Conservation (phyloP, 2,329 filamentous ascomycete species). For the Epicoccum nigrum region DNA sequence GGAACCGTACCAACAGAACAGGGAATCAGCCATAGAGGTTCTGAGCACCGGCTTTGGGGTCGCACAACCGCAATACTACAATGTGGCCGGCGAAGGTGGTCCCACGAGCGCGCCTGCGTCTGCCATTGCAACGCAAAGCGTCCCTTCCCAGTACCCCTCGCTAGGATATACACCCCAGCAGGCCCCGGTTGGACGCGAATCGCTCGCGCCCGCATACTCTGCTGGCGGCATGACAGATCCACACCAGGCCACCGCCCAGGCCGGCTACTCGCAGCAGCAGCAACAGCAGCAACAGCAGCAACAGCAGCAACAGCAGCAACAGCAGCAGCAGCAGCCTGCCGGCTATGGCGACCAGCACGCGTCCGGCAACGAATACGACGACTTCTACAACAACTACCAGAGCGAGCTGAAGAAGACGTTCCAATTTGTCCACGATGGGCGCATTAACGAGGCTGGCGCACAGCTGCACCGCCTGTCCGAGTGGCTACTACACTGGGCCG, state of each 20-base stretch:
- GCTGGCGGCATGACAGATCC: conserved; percentile 60
- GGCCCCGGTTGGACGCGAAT: conserved; percentile 60
- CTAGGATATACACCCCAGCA: conserved; percentile 66
- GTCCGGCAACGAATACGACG: conserved; percentile 63
- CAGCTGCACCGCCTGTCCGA: conserved; percentile 67
- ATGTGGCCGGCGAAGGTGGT: conserved; percentile 64
- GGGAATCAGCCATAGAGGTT: conserved; percentile 73
- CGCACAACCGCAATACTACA: conserved; percentile 72
- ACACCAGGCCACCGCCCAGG: conserved; percentile 50
- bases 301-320: too few relatives aligned
- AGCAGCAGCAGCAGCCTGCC: too few relatives aligned
- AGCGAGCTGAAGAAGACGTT: conserved; percentile 68
- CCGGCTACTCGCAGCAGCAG: conserved; percentile 48
- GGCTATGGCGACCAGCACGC: conserved; percentile 40
- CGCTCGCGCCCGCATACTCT: conserved; percentile 57
- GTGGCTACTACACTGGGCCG: conserved; percentile 70
- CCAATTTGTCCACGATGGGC: conserved; percentile 69
- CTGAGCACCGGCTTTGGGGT: conserved; percentile 71
- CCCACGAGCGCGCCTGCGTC: conserved; percentile 66
- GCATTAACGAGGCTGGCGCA: conserved; percentile 64
- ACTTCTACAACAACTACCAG: conserved; percentile 70
- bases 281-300: too few relatives aligned
- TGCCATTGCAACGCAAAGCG: conserved; percentile 62
- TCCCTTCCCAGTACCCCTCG: conserved; percentile 69
- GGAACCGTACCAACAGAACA: conserved; percentile 76